Percentiles rank a stretch among this genome's conserved stretches.
These are phyloP conservation scores for Corynascus novoguineensis DNA, from an alignment of 495 filamentous ascomycete genomes.

Conservation along the genomic window DNA sequence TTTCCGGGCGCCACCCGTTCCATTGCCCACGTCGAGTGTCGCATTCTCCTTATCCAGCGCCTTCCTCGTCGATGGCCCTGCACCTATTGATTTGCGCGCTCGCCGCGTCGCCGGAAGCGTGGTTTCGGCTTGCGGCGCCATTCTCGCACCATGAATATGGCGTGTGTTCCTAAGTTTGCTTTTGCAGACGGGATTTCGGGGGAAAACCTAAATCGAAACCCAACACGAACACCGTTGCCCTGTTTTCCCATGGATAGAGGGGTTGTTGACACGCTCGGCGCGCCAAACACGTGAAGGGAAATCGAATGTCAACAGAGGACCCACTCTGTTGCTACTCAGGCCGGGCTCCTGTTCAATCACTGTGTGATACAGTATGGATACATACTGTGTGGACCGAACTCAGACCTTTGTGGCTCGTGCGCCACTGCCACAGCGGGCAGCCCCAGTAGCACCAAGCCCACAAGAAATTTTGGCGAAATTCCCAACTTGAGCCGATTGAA, in stretches of 20 bases:
- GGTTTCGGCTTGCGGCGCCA: constrained; percentile 43
- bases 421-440: too few relatives aligned
- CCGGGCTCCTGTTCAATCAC: too few relatives aligned
- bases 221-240: constrained; percentile 8
- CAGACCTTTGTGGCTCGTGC: too few relatives aligned
- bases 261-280: too few relatives aligned
- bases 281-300: too few relatives aligned
- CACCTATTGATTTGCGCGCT: constrained; percentile 73
- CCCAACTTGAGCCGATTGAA: constrained; percentile 11
- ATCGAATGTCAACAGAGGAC: too few relatives aligned
- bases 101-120: constrained; percentile 52
- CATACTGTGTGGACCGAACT: too few relatives aligned
- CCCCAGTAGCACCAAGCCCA: too few relatives aligned
- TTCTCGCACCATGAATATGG: constrained; percentile 16
- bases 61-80: constrained; percentile 54
- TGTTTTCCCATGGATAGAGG: too few relatives aligned
- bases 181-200: background rate
- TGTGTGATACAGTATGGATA: too few relatives aligned
- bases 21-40: constrained; percentile 52
- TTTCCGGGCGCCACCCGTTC: constrained; percentile 47
- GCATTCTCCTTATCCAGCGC: constrained; percentile 66
- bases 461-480: constrained; percentile 19
- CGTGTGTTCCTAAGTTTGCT: constrained; percentile 7
- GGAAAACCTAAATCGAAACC: background rate
- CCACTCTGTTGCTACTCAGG: too few relatives aligned